Conservation (phyloP, 1,284 basidiomycete species). For the Cryptococcus jaspeensis region DNA sequence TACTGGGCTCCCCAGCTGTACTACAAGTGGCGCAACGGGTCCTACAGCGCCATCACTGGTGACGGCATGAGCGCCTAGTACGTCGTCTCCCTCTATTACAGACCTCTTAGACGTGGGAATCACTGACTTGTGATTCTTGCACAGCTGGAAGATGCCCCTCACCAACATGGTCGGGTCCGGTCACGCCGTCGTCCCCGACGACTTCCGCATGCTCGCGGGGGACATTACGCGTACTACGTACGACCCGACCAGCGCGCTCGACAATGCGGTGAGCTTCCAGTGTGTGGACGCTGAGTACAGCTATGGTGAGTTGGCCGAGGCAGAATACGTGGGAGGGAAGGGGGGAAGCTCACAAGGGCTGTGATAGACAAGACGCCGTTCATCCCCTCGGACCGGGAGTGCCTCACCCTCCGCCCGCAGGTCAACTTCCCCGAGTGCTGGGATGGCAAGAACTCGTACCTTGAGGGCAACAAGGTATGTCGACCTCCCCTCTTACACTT, state of each 20-base stretch:
- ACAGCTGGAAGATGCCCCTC: conserved; percentile 17
- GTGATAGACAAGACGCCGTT: conserved; percentile 16
- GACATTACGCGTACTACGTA: conserved; percentile 27
- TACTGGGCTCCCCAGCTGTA: conserved; percentile 47
- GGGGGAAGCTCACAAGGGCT: no score
- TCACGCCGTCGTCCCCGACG: conserved; percentile 34
- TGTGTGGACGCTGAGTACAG: conserved; percentile 37
- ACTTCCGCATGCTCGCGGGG: conserved; percentile 47
- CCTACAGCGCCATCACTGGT: conserved; percentile 20
- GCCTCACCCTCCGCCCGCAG: conserved; percentile 25
- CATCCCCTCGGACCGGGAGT: conserved; percentile 25
- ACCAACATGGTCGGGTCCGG: conserved; percentile 16
- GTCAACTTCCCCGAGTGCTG: conserved; percentile 50
- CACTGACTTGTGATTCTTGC: not conserved
- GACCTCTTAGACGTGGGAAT: not conserved
- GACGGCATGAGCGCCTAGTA: conserved; percentile 23
- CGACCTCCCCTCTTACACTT: no score
- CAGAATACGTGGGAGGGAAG: not conserved
- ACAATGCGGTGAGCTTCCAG: conserved; percentile 41
- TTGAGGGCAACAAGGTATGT: conserved; percentile 33
- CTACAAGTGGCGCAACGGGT: conserved; percentile 31
- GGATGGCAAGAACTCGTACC: conserved; percentile 47
- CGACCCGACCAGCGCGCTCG: conserved; percentile 11
- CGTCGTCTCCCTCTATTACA: conserved; percentile 3
- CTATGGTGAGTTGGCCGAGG: conserved; percentile 27